Percentiles rank a stretch among this genome's conserved stretches.
These are phyloP conservation scores for Boeremia lycopersici DNA, from an alignment of 2,329 filamentous ascomycete genomes.

Conservation along the genomic window DNA sequence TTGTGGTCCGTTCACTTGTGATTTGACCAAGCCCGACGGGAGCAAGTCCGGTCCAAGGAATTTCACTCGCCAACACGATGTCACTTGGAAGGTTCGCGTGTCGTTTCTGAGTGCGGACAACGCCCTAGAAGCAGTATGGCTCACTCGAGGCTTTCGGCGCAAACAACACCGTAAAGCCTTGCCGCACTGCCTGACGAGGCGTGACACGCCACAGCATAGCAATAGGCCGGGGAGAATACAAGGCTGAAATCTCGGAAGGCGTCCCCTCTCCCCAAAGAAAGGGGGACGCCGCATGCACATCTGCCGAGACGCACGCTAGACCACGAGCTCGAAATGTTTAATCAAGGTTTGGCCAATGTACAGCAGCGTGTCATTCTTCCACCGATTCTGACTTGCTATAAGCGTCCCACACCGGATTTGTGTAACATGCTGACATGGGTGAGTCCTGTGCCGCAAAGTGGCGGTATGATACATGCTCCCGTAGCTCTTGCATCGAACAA, in stretches of 20 bases:
- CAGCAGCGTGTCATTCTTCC: too few relatives aligned
- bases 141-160: not conserved
- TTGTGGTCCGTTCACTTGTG: not conserved
- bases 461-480: not conserved
- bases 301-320: too few relatives aligned
- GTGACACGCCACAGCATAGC: not conserved
- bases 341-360: too few relatives aligned
- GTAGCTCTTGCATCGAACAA: not conserved
- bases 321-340: too few relatives aligned
- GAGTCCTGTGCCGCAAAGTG: too few relatives aligned
- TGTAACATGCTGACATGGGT: too few relatives aligned
- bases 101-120: not conserved
- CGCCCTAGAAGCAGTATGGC: not conserved
- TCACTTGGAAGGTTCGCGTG: not conserved
- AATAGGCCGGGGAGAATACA: not conserved
- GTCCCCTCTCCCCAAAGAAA: too few relatives aligned
- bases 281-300: too few relatives aligned
- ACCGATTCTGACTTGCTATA: too few relatives aligned
- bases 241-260: not conserved
- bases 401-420: too few relatives aligned
- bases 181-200: not conserved
- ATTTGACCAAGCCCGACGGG: not conserved
- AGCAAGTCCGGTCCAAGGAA: not conserved
- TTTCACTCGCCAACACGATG: not conserved
- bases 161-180: not conserved